phyloP scores from a whole-genome alignment of 176 grass and related monocot genomes.

The Rhipidocladum racemiflorum region DNA sequence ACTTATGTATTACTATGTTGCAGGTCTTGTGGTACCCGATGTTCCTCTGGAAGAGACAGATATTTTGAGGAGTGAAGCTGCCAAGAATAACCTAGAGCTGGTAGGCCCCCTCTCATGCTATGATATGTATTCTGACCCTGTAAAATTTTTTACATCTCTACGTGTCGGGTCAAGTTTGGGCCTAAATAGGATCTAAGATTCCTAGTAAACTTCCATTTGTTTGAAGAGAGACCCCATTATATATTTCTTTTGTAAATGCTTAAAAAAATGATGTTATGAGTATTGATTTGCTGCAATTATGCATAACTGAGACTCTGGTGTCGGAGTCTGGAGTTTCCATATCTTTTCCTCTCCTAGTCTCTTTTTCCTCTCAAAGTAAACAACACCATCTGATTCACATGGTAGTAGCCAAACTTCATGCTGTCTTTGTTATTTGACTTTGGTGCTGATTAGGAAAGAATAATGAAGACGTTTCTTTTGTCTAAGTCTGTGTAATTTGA shows the following conservation, averaged over 20 bases:
- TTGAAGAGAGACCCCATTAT: neutral
- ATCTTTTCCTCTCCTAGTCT: neutral
- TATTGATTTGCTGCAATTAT: neutral
- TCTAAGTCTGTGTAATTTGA: neutral
- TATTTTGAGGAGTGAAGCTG: slow-evolving; percentile 72
- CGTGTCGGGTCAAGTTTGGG: neutral
- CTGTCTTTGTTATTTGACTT: neutral
- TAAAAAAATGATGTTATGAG: neutral
- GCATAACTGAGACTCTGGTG: neutral
- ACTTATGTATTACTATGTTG: slow-evolving; percentile 19
- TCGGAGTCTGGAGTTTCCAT: neutral
- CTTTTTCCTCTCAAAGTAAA: neutral
- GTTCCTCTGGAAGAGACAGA: slow-evolving; percentile 93
- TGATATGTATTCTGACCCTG: neutral
- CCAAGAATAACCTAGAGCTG: slow-evolving; percentile 91
- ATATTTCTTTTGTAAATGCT: neutral
- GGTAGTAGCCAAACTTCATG: neutral
- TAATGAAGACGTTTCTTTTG: neutral
- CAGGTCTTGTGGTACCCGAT: slow-evolving; percentile 97
- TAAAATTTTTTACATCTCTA: neutral
- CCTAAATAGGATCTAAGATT: neutral
- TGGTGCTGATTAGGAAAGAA: neutral
- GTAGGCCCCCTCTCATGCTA: slow-evolving; percentile 43
- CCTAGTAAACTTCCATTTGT: neutral
- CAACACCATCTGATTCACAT: neutral